These are phyloP conservation scores for Metschnikowia bowlesiae DNA, from an alignment of 805 yeast genomes.

Conservation along the genomic window DNA sequence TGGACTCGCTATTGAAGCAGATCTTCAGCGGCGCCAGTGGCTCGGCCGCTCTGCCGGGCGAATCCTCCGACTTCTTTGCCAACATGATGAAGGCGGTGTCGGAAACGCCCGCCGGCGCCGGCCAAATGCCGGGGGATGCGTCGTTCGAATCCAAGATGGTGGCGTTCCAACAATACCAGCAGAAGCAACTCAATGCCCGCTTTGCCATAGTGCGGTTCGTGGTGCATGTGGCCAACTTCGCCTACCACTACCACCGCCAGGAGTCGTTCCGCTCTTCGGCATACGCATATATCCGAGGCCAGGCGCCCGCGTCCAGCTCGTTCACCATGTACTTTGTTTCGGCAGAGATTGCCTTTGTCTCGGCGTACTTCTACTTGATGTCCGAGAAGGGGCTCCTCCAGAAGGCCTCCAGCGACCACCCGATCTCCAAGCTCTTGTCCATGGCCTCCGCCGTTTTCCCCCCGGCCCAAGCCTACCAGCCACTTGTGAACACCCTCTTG, in stretches of 20 bases:
- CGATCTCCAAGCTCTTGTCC: constrained; percentile 26
- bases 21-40: constrained; percentile 22
- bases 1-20: constrained; percentile 32
- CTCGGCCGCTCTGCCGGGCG: constrained; percentile 7
- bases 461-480: constrained; percentile 24
- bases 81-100: constrained; percentile 32
- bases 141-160: constrained; percentile 28
- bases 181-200: constrained; percentile 27
- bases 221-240: constrained; percentile 26
- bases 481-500: constrained; percentile 24
- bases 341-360: constrained; percentile 29
- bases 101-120: neutral
- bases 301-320: constrained; percentile 9
- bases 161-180: constrained; percentile 30
- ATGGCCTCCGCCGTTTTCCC: constrained; percentile 35
- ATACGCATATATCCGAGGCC: constrained; percentile 23
- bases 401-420: constrained; percentile 22
- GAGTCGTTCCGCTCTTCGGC: constrained; percentile 25
- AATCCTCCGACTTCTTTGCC: constrained; percentile 16
- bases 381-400: constrained; percentile 22
- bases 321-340: constrained; percentile 29
- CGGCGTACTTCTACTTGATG: constrained; percentile 30
- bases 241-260: constrained; percentile 28
- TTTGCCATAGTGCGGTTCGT: constrained; percentile 30
- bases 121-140: constrained; percentile 15